Conservation (phyloP, 2,329 filamentous ascomycete species). For the Albifimbria verrucaria region DNA sequence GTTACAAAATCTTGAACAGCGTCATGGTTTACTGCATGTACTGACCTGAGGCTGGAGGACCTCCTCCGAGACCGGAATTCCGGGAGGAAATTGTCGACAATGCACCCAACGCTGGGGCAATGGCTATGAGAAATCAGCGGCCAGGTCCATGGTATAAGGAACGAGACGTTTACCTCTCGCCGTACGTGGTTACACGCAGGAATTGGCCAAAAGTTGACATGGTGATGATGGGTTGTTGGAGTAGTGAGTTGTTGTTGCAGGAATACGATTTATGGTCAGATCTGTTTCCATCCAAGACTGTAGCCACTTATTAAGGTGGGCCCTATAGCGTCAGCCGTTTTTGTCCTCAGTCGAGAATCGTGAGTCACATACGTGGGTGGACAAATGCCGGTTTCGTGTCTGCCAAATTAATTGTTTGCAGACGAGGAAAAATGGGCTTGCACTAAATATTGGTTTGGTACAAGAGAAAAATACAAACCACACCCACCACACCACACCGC, state of each 20-base stretch:
- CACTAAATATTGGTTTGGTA: no score
- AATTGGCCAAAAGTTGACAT: constrained; percentile 88
- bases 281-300: not conserved
- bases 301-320: not conserved
- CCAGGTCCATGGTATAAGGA: constrained; percentile 3
- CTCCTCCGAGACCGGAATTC: constrained; percentile 76
- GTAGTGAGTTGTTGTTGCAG: not conserved
- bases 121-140: constrained; percentile 6
- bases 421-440: no score
- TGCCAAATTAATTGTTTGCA: no score
- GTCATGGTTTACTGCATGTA: constrained; percentile 81
- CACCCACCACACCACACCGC: no score
- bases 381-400: not conserved
- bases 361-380: not conserved
- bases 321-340: not conserved
- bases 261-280: not conserved
- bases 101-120: constrained; percentile 57
- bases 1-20: not conserved
- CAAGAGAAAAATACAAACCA: no score
- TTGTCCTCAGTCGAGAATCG: not conserved
- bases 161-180: constrained; percentile 6
- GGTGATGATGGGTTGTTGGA: not conserved
- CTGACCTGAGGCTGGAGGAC: constrained; percentile 96
- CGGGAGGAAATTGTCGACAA: constrained; percentile 91
- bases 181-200: constrained; percentile 79